Conservation (phyloP, 192 early-diverging fungal genomes). For the Martensiomyces pterosporus region DNA sequence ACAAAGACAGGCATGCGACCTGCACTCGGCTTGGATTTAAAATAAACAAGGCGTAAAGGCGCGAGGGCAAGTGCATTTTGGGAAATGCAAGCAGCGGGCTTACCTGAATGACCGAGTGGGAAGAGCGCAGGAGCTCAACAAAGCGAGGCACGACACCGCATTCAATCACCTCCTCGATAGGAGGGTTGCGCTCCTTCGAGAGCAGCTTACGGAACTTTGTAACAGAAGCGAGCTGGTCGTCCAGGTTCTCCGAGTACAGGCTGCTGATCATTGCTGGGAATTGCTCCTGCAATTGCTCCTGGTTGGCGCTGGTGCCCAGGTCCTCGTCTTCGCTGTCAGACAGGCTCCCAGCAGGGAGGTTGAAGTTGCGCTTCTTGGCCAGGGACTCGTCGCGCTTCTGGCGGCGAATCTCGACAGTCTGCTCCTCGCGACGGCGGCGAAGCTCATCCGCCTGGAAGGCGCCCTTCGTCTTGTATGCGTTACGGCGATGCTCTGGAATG, state of each 20-base stretch:
- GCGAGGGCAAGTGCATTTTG: neutral
- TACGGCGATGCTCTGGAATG: conserved; percentile 55
- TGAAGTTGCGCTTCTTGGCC: conserved; percentile 88
- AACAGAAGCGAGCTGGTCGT: conserved; percentile 76
- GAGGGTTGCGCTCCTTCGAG: conserved; percentile 91
- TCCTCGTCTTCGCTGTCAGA: conserved; percentile 83
- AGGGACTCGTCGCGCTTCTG: conserved; percentile 93
- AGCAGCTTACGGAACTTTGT: conserved; percentile 92
- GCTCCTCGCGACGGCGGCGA: conserved; percentile 88
- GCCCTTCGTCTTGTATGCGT: conserved; percentile 84
- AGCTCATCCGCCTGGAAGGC: conserved; percentile 86
- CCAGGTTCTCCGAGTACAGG: conserved; percentile 73
- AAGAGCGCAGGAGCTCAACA: conserved; percentile 88
- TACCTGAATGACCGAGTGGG: conserved; percentile 78
- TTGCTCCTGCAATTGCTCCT: conserved; percentile 71
- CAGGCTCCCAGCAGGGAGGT: conserved; percentile 38
- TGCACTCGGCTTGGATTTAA: too few relatives aligned
- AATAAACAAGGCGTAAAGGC: too few relatives aligned
- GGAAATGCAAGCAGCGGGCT: too few relatives aligned
- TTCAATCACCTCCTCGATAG: conserved; percentile 93
- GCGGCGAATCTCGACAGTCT: conserved; percentile 88
- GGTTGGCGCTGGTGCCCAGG: conserved; percentile 46
- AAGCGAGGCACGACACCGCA: conserved; percentile 91
- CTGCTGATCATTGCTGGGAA: conserved; percentile 75
- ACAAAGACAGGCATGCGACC: too few relatives aligned